Evolutionary conservation across 768 basidiomycete species (phyloP).

Genomic region (Harrya chromipes): DNA sequence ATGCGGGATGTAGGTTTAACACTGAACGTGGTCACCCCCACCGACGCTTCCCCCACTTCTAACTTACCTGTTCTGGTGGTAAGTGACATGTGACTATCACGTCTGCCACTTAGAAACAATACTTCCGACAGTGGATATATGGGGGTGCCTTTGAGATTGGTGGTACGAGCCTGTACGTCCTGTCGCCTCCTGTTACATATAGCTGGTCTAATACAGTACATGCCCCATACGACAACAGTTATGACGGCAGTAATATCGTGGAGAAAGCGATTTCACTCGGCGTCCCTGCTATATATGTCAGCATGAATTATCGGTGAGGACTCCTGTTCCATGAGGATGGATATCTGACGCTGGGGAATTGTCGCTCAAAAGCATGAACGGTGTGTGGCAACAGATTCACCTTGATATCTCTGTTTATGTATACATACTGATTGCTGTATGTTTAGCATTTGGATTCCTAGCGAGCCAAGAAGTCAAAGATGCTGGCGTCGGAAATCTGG

Average conservation of each 20-base stretch:
- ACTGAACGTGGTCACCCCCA: conserved; percentile 50
- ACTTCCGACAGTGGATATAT: too few relatives aligned
- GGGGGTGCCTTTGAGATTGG: too few relatives aligned
- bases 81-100: not conserved
- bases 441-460: conserved; percentile 38
- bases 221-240: too few relatives aligned
- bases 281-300: conserved; percentile 36
- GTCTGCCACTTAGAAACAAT: too few relatives aligned
- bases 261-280: conserved; percentile 28
- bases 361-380: conserved; percentile 2
- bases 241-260: conserved; percentile 26
- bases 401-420: not conserved
- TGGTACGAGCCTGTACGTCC: too few relatives aligned
- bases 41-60: conserved; percentile 35
- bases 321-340: too few relatives aligned
- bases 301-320: conserved; percentile 41
- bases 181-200: too few relatives aligned
- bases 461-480: conserved; percentile 34
- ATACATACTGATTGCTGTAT: not conserved
- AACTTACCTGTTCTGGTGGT: conserved; percentile 56
- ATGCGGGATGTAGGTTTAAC: conserved; percentile 39
- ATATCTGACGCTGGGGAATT: not conserved
- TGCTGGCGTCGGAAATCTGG: conserved; percentile 45
- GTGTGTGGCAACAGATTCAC: not conserved
- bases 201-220: too few relatives aligned